Evolutionary conservation across 352 stramenopile genomes (phyloP), one percentile per base, ranked within the genome.

Genomic region (Phytopythium delawarense): DNA sequence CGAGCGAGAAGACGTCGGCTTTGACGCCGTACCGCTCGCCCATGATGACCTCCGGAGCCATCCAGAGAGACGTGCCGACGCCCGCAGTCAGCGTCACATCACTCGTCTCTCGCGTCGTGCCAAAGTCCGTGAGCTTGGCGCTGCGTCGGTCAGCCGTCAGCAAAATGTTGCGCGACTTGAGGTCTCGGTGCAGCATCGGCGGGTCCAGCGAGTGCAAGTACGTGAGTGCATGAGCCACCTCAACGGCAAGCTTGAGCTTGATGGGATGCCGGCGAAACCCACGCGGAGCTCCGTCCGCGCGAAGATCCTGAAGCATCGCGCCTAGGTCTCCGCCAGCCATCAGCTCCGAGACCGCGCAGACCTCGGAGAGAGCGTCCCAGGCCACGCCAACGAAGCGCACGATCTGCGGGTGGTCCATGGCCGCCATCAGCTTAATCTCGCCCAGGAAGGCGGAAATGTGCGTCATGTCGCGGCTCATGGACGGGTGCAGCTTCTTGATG

Each of bases 401-500:
- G 20, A 92, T 86, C 12, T 72, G 64, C 12, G 74, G 67, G 57
- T 92, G 83, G 18, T 88, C 74, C 5, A 90, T 51, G 13, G 46
- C 71, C 11, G 79, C 69, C 72, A 89, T 84, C 51, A 88, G 63
- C 57, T 82, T 82, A 44, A 81, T 77, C 59, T 90, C 78, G 16
- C 59, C 58, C 23, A 85, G 59, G 59, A 90, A 87, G 13, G 70
- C 68, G 23, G 78, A 72, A 45, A 88, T 84, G 55, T 88, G 67
- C 30, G 65, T 63, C 72, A 79, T 69, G 35, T 79, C 69, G 35
- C 68, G 73, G 34, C 66, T 60, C 48, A 76, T 77, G 20, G 75
- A 70, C 18, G 61, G 61, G 12, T 72, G 56, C 15, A 79, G 50
- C 51, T 82, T 67, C 62, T 90, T 90, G 55, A 88, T 83, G 16